These are phyloP conservation scores for Boletus rufocinnamomeus DNA, from an alignment of 768 basidiomycete genomes.

Conservation along the genomic window DNA sequence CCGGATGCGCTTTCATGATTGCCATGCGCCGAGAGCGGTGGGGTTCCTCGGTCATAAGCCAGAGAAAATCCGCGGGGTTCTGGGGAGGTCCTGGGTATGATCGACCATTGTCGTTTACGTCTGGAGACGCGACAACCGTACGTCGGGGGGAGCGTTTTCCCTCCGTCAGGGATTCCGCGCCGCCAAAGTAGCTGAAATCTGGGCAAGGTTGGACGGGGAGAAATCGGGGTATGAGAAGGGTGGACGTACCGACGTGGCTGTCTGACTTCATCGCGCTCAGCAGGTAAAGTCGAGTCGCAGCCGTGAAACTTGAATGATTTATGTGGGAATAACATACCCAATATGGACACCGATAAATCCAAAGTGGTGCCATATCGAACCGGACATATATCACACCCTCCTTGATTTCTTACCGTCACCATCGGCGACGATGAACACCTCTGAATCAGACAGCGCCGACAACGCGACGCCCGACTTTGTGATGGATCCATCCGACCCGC, in stretches of 20 bases:
- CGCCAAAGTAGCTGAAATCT: conserved; percentile 84
- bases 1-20: conserved; percentile 93
- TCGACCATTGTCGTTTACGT: conserved; percentile 40
- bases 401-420: not conserved
- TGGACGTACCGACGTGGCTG: conserved; percentile 24
- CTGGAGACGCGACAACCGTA: conserved; percentile 47
- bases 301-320: conserved; percentile 1
- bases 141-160: conserved; percentile 54
- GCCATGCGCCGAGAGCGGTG: conserved; percentile 84
- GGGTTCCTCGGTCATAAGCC: conserved; percentile 98
- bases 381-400: not conserved
- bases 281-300: not conserved
- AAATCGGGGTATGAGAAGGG: not conserved
- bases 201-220: not conserved
- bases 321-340: conserved; percentile 30
- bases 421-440: conserved; percentile 20
- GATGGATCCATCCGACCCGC: conserved; percentile 57
- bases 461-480: conserved; percentile 39
- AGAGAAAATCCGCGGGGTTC: conserved; percentile 86
- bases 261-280: conserved; percentile 16
- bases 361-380: conserved; percentile 29
- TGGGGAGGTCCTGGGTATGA: conserved; percentile 57
- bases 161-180: conserved; percentile 74
- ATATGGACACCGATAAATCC: conserved; percentile 14
- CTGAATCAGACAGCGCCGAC: conserved; percentile 19